phyloP scores from a whole-genome alignment of 225 moss, liverwort and hornwort genomes.

The Ulota crispa region DNA sequence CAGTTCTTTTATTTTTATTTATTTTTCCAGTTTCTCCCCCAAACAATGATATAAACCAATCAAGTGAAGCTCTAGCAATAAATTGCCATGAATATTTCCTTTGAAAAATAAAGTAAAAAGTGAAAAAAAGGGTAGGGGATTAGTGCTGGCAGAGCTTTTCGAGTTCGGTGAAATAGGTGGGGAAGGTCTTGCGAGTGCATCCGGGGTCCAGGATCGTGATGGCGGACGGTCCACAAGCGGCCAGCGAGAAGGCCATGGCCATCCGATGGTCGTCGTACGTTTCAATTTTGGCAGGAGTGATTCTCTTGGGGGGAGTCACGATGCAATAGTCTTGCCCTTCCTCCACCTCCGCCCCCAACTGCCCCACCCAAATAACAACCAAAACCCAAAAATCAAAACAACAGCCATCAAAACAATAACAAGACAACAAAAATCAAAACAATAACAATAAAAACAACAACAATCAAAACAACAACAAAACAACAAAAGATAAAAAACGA shows the following conservation, averaged over 20 bases:
- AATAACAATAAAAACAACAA: too few species aligned
- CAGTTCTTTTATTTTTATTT: too few species aligned
- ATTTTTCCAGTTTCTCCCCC: too few species aligned
- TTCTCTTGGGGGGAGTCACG: slow-evolving; percentile 68
- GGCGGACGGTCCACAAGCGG: slow-evolving; percentile 65
- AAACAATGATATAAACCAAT: not conserved
- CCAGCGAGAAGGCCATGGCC: slow-evolving; percentile 96
- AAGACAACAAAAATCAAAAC: too few species aligned
- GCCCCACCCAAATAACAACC: not conserved
- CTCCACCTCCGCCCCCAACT: slow-evolving; percentile 87
- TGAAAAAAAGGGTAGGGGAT: not conserved
- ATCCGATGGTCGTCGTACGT: slow-evolving; percentile 95
- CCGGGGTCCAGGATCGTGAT: slow-evolving; percentile 84
- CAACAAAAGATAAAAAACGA: too few species aligned
- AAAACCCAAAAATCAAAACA: too few species aligned
- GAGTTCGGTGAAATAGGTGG: slow-evolving; percentile 80
- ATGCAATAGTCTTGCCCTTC: slow-evolving; percentile 65
- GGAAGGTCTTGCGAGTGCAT: slow-evolving; percentile 89
- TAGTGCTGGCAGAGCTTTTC: slow-evolving; percentile 60
- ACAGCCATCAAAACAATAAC: too few species aligned
- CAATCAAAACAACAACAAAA: too few species aligned
- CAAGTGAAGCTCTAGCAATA: slow-evolving; percentile 2
- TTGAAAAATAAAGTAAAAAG: too few species aligned
- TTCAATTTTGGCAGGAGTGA: slow-evolving; percentile 59
- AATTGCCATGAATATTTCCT: not conserved